Evolutionary conservation across 176 grass and related monocot species (phyloP).

Genomic region (Eragrostis curvula): DNA sequence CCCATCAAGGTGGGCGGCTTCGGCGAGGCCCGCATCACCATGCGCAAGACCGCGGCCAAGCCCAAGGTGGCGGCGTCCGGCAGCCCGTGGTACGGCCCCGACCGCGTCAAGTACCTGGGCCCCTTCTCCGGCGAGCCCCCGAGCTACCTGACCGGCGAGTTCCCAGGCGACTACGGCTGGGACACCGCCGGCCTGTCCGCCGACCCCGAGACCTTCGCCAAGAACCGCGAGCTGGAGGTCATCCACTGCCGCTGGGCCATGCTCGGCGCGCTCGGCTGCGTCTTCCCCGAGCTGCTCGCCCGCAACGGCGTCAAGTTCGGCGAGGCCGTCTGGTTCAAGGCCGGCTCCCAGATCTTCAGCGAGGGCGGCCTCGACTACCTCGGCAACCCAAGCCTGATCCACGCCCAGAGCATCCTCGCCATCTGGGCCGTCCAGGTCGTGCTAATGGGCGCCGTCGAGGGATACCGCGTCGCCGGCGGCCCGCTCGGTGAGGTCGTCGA

Average conservation of each 20-base stretch:
- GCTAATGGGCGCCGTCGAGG: conserved; percentile 89
- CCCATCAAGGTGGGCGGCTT: conserved; percentile 38
- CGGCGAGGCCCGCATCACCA: conserved; percentile 66
- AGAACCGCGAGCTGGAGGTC: conserved; percentile 81
- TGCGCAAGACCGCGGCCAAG: conserved; percentile 64
- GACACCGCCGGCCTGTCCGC: conserved; percentile 60
- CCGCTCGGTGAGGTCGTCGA: conserved; percentile 74
- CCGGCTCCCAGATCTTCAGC: conserved; percentile 71
- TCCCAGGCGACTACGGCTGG: conserved; percentile 73
- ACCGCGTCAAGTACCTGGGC: conserved; percentile 64
- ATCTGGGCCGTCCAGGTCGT: conserved; percentile 83
- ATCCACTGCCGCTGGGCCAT: conserved; percentile 81
- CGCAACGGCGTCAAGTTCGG: conserved; percentile 80
- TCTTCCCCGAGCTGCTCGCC: conserved; percentile 76
- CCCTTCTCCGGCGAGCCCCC: conserved; percentile 62
- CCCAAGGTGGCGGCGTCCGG: conserved; percentile 50
- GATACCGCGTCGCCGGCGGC: conserved; percentile 69
- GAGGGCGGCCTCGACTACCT: conserved; percentile 82
- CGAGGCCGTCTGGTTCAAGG: conserved; percentile 90
- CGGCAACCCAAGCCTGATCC: conserved; percentile 83
- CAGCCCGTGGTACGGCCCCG: conserved; percentile 68
- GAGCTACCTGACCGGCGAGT: conserved; percentile 68
- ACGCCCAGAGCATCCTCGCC: conserved; percentile 81
- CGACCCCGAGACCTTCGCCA: conserved; percentile 74
- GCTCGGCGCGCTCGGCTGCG: conserved; percentile 71